Evolutionary conservation across 371 early-diverging fungal genomes (phyloP), one percentile per base, ranked within the genome.

Genomic region (Mortierella sp.): DNA sequence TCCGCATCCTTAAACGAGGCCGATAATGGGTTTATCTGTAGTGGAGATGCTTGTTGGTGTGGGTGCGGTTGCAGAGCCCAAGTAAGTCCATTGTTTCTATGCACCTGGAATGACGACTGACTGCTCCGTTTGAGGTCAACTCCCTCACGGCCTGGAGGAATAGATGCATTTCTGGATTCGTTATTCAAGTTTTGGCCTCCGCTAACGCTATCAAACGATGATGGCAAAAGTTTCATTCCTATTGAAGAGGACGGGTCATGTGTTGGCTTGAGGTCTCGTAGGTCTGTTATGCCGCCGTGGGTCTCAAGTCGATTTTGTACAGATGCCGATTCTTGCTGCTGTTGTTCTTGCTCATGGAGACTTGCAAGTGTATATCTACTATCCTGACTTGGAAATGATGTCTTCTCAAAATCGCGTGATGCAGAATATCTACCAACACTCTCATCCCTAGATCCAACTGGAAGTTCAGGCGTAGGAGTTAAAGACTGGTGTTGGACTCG

Each of bases 11-110:
- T 54, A 28, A 62, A 22, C 43, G 53, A 29, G 4, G 51, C 28
- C 13, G 62, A 40, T 15, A 34, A 29, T 23, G 65, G 60, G 5
- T 32, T 40, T 15, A 15, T 55, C 35, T 60, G 54, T 31, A 26
- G 31, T 13, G 51, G 66, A 2, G 53, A 47, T 2, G n/a, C 17
- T 19, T 56, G 64, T 31, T 72, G 66, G 31, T 60, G 55, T 4
- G 40, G 62, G 61, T 57, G 75, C 19, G 61, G 55, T 23, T 63
- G 66, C 28, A 61, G 28, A 0, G 62, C 69, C 75, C 75, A 75
- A 42, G 75, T 68, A 22, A 69, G 47, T 12, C 61, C 70, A 29
- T 55, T 58, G 13, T 56, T 22, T 29, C 62, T 61, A 22, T 49
- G 29, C 53, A n/a, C n/a, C 32, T 61, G 67, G 43, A 34, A 32